Conservation (phyloP, 129 eudicot genomes). For the Ambrosia artemisiifolia region DNA sequence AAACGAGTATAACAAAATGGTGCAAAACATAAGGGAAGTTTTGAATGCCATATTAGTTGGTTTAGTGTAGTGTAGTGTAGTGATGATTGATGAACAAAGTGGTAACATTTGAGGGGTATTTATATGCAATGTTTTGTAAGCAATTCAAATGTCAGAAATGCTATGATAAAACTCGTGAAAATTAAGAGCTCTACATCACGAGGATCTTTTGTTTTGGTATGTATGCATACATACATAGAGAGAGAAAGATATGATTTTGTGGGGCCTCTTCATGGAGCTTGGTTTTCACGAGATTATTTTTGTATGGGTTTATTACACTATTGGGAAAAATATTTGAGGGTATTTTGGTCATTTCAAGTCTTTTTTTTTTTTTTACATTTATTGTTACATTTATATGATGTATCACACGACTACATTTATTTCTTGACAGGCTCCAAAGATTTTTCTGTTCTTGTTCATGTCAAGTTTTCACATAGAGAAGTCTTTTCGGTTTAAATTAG, state of each 20-base stretch:
- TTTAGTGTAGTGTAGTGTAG: neutral
- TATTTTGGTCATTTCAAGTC: neutral
- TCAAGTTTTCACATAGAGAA: too few species aligned
- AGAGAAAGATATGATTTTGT: slow-evolving; percentile 2
- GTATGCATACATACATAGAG: slow-evolving; percentile 1
- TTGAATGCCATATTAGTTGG: slow-evolving; percentile 31
- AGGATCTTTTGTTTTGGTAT: slow-evolving; percentile 45
- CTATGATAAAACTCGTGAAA: slow-evolving; percentile 78
- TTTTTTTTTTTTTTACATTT: neutral
- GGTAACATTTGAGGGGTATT: slow-evolving; percentile 48
- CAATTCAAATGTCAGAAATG: slow-evolving; percentile 32
- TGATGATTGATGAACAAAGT: neutral
- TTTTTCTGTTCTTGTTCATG: too few species aligned
- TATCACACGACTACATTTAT: neutral
- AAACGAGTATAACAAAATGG: slow-evolving; percentile 21
- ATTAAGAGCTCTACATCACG: slow-evolving; percentile 54
- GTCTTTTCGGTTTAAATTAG: too few species aligned
- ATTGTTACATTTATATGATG: neutral
- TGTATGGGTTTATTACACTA: slow-evolving; percentile 33
- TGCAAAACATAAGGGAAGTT: slow-evolving; percentile 12
- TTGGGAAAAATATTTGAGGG: neutral
- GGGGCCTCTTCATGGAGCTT: slow-evolving; percentile 22
- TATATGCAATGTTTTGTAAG: slow-evolving; percentile 28
- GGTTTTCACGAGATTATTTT: slow-evolving; percentile 45
- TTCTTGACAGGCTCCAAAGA: neutral